Conservation (phyloP, 2,329 filamentous ascomycete species). For the Incumbomyces delicatus region DNA sequence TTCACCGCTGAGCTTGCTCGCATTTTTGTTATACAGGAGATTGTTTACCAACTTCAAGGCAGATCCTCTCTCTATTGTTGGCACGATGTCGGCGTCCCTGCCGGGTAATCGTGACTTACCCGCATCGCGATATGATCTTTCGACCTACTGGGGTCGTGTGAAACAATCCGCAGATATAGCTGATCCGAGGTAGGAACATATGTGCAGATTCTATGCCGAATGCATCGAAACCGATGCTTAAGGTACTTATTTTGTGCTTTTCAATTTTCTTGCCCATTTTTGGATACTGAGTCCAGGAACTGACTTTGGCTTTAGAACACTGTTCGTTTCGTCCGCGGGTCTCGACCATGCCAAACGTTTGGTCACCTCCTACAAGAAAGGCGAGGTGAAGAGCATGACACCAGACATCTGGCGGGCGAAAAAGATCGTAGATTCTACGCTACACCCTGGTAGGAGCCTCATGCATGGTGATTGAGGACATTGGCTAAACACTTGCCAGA, state of each 20-base stretch:
- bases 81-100: constrained; percentile 50
- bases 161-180: constrained; percentile 79
- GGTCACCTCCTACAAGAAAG: constrained; percentile 77
- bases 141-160: constrained; percentile 90
- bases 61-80: background rate
- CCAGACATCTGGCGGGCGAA: constrained; percentile 90
- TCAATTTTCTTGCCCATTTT: background rate
- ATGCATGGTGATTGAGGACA: background rate
- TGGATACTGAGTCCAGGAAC: background rate
- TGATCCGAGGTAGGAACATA: constrained; percentile 74
- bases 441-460: constrained; percentile 68
- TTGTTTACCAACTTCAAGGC: too few relatives aligned
- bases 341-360: constrained; percentile 79
- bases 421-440: constrained; percentile 91
- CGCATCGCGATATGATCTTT: constrained; percentile 82
- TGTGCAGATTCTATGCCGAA: constrained; percentile 4
- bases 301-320: constrained; percentile 50
- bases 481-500: constrained; percentile 44
- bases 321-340: constrained; percentile 67
- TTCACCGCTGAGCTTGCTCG: too few relatives aligned
- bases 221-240: constrained; percentile 1
- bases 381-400: constrained; percentile 69
- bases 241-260: constrained; percentile 3
- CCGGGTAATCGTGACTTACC: constrained; percentile 70
- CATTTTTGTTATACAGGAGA: too few relatives aligned